Base-by-base conservation (phyloP, 2,329 filamentous ascomycete genomes). In the Ilyonectria robusta region DNA sequence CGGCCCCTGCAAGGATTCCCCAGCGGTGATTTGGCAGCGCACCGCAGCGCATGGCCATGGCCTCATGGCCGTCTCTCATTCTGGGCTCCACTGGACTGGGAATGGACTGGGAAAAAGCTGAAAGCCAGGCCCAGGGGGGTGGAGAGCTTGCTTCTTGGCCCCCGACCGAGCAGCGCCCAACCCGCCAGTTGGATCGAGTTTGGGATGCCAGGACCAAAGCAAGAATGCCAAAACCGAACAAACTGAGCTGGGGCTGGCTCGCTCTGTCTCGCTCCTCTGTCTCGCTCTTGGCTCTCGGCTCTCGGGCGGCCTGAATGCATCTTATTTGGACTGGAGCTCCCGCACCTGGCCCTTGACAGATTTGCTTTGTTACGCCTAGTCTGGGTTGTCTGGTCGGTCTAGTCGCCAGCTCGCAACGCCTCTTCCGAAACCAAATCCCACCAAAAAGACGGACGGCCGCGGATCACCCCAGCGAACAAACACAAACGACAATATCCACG, bases 1-100 rank as follows among this genome's bases (percentile, higher is more conserved):
- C 67, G 56, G 53, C 40, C 26, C 26, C 69, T 67, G 73, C 76
- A 77, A 71, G 76, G 75, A 69, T 75, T 75, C 73, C 74, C 76
- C 74, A 71, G 76, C 69, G 65, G 54, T 68, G 63, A 68, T 68
- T 68, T 63, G 66, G 62, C 58, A 56, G 54, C 33, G 42, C 59
- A 42, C n/a, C 4, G 40, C 40, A n/a, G 40, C 40, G 40, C n/a
- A 42, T n/a, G 15, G 40, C 40, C 40, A 15, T 42, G n/a, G 40
- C 40, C 19, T 17, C 40, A n/a, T 33, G 37, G 19, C 42, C 42
- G 7, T 9, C 42, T 7, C 42, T 46, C 19, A 9, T 21, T 35
- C 50, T 5, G 21, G 23, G 7, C n/a, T 13, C 47, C 23, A 15
- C 47, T 33, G 21, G 21, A 21, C 21, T 21, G 21, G 21, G 21